Conservation (phyloP, 2,329 filamentous ascomycete species). For the Colletotrichum ledebouriae region DNA sequence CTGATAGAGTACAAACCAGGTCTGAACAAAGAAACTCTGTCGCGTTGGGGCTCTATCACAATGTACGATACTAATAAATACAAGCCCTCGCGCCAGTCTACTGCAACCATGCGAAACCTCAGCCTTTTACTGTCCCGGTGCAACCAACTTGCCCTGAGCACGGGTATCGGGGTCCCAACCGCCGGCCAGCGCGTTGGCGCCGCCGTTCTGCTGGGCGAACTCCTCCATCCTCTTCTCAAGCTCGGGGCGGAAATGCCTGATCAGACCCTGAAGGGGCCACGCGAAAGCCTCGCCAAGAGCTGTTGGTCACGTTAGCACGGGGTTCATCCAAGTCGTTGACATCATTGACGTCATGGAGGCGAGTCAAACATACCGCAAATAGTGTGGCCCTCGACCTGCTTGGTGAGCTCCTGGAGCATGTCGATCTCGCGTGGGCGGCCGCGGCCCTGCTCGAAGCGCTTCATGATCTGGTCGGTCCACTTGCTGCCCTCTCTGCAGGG, state of each 20-base stretch:
- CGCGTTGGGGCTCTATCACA: slow-evolving; percentile 42
- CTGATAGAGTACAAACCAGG: background rate
- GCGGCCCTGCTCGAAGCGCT: slow-evolving; percentile 91
- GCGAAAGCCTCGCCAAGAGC: slow-evolving; percentile 97
- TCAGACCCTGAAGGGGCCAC: slow-evolving; percentile 98
- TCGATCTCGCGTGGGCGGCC: slow-evolving; percentile 94
- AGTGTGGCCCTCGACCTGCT: slow-evolving; percentile 99
- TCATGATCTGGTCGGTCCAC: slow-evolving; percentile 99
- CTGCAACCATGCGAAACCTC: slow-evolving; percentile 33
- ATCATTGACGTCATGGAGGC: slow-evolving; percentile 23
- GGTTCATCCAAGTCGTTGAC: slow-evolving; percentile 2
- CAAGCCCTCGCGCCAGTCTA: slow-evolving; percentile 42
- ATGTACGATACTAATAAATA: slow-evolving; percentile 45
- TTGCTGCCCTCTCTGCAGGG: slow-evolving; percentile 99
- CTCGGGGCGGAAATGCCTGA: slow-evolving; percentile 97
- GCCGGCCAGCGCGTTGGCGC: slow-evolving; percentile 79
- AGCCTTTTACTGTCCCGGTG: slow-evolving; percentile 84
- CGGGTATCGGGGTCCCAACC: slow-evolving; percentile 85
- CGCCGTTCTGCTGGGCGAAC: slow-evolving; percentile 80
- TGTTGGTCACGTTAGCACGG: slow-evolving; percentile 54
- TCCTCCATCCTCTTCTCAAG: slow-evolving; percentile 91
- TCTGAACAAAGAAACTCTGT: slow-evolving; percentile 38
- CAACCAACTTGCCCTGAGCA: slow-evolving; percentile 85
- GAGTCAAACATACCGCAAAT: slow-evolving; percentile 81
- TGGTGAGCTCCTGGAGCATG: slow-evolving; percentile 99